Evolutionary conservation across 2,329 filamentous ascomycete species (phyloP).

Genomic region (Penicillium vulpinum): DNA sequence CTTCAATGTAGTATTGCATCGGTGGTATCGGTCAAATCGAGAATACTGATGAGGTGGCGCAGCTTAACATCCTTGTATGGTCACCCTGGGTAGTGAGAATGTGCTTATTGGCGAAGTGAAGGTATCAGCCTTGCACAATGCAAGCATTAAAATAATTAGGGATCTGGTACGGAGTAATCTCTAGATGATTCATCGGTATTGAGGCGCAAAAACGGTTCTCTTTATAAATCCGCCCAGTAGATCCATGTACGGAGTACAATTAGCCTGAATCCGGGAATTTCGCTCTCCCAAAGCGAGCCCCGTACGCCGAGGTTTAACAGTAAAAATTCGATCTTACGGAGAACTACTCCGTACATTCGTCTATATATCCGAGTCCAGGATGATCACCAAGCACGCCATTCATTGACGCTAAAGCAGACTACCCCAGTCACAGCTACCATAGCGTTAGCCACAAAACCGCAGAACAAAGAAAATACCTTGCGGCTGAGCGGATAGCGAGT

Average conservation of each 20-base stretch:
- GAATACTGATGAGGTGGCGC: not conserved
- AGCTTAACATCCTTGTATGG: not conserved
- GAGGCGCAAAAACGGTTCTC: not conserved
- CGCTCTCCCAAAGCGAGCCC: not conserved
- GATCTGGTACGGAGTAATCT: not conserved
- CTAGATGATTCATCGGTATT: not conserved
- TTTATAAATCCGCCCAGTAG: not conserved
- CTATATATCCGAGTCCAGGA: not conserved
- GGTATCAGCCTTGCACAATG: not conserved
- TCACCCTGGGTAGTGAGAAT: constrained; percentile 13
- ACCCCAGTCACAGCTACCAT: not conserved
- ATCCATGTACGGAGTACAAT: not conserved
- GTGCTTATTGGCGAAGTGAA: constrained; percentile 14
- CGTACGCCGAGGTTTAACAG: not conserved
- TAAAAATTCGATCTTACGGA: no score
- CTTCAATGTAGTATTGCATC: constrained; percentile 24
- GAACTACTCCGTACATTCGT: no score
- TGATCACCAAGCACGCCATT: not conserved
- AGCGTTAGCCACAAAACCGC: not conserved
- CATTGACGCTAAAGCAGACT: not conserved
- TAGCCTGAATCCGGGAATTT: not conserved
- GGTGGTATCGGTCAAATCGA: constrained; percentile 14
- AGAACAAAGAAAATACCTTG: not conserved
- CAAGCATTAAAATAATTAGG: no score
- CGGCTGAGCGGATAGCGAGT: not conserved